Base-by-base conservation (phyloP, 768 basidiomycete species). In the Boletus insuetus region DNA sequence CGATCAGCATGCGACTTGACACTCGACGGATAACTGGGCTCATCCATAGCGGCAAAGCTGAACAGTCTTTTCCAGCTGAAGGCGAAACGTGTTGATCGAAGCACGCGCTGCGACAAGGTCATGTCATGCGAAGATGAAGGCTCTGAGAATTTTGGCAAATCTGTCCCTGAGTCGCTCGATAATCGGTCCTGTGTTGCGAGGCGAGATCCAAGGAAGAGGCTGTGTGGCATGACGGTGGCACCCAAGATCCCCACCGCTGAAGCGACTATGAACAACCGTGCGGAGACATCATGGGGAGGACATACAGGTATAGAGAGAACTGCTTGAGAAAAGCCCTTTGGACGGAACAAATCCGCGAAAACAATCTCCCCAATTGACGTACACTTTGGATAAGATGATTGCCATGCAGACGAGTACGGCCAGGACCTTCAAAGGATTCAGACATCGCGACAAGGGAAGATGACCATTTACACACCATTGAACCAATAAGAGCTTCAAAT, bases 171-270 rank as follows among this genome's bases (percentile, higher is more conserved):
- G n/a, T 45, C 50, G 37, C 71, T 70, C 2, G 75, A 73, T 14
- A 91, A 64, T 43, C 94, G 77, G 54, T 94, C 86, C 66, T 94
- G 89, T 0, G 91, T 93, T 3, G 92, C 87, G 6, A 97, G 82
- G 31, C 84, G 82, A 3, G 91, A 92, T 6, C 94, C 94, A 16
- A 97, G 77, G 75, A 90, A 94, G n/a, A 97, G 77, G 55, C 87
- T 87, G 69, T 95, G 94, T 0, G 94, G 94, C 94, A 95, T 95
- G 55, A 94, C 86, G 3, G 92, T 97, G 1, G 92, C 91, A 31
- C 89, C 87, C 2, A 89, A 65, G 47, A 91, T 85, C 37, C 88
- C 88, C 51, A 89, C 82, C 31, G 85, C 84, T 85, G 56, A 40
- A 55, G 48, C 13, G 24, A 51, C 24, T 22, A 31, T 72, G 19